Evolutionary conservation across 2,329 filamentous ascomycete species (phyloP).

Genomic region (Xylariales sp.): DNA sequence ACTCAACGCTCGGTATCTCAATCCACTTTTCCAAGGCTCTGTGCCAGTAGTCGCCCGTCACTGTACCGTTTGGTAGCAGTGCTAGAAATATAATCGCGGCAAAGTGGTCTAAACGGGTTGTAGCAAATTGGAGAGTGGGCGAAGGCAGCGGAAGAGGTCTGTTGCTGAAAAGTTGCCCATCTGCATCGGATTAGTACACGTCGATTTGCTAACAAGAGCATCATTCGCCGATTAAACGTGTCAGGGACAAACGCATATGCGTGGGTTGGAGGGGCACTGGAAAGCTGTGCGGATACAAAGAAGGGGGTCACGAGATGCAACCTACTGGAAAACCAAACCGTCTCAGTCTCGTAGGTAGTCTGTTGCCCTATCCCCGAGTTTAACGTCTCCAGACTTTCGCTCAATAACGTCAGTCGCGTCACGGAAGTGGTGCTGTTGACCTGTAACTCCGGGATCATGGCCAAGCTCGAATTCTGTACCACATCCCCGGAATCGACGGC

Average conservation of each 20-base stretch:
- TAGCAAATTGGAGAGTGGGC: constrained; percentile 11
- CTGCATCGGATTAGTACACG: background rate
- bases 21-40: background rate
- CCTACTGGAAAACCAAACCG: constrained; percentile 7
- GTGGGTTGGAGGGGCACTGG: too few relatives aligned
- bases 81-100: constrained; percentile 25
- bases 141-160: constrained; percentile 1
- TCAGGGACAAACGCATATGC: too few relatives aligned
- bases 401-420: constrained; percentile 37
- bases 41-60: background rate
- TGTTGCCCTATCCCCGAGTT: constrained; percentile 34
- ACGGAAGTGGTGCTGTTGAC: background rate
- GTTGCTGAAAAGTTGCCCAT: background rate
- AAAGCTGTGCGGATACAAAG: background rate
- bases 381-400: constrained; percentile 32
- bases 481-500: constrained; percentile 37
- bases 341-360: background rate
- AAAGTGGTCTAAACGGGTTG: background rate
- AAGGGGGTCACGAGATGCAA: background rate
- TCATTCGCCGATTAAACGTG: too few relatives aligned
- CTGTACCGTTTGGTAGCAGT: constrained; percentile 30
- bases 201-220: too few relatives aligned
- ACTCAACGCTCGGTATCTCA: constrained; percentile 30
- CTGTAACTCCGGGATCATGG: constrained; percentile 39
- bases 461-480: constrained; percentile 41